Evolutionary conservation across 192 early-diverging fungal species (phyloP).

Genomic region (Backusella psychrophila): DNA sequence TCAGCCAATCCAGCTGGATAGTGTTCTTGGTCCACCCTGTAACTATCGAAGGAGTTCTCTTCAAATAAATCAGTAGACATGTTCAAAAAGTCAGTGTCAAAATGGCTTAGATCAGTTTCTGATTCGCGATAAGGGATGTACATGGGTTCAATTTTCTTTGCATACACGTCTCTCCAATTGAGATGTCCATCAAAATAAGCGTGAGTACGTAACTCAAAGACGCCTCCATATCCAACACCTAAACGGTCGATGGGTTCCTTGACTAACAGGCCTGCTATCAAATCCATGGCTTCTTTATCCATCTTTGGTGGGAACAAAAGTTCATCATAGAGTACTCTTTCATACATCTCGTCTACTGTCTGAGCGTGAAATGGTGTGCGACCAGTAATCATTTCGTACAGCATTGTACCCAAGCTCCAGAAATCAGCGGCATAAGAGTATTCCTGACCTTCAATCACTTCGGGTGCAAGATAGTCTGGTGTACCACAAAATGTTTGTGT

Average conservation of each 20-base stretch:
- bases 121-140: conserved; percentile 64
- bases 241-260: conserved; percentile 62
- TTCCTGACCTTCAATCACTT: conserved; percentile 60
- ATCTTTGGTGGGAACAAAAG: conserved; percentile 49
- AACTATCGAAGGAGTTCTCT: background rate
- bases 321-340: conserved; percentile 51
- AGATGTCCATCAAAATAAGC: conserved; percentile 64
- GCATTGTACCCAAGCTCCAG: conserved; percentile 91
- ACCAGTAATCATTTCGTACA: conserved; percentile 92
- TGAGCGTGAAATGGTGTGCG: conserved; percentile 60
- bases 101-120: conserved; percentile 52
- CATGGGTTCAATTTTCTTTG: conserved; percentile 56
- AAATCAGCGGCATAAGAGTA: conserved; percentile 83
- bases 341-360: conserved; percentile 57
- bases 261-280: conserved; percentile 49
- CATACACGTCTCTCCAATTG: conserved; percentile 71
- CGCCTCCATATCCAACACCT: conserved; percentile 57
- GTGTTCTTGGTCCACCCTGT: background rate
- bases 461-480: conserved; percentile 83
- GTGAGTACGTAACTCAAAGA: conserved; percentile 67
- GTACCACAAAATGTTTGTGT: conserved; percentile 78
- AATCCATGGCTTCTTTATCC: conserved; percentile 39
- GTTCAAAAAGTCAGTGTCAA: conserved; percentile 52
- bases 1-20: background rate
- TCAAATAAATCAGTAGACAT: conserved; percentile 30